phyloP scores from a whole-genome alignment of 202 grass and related monocot genomes.

The Zizania palustris region DNA sequence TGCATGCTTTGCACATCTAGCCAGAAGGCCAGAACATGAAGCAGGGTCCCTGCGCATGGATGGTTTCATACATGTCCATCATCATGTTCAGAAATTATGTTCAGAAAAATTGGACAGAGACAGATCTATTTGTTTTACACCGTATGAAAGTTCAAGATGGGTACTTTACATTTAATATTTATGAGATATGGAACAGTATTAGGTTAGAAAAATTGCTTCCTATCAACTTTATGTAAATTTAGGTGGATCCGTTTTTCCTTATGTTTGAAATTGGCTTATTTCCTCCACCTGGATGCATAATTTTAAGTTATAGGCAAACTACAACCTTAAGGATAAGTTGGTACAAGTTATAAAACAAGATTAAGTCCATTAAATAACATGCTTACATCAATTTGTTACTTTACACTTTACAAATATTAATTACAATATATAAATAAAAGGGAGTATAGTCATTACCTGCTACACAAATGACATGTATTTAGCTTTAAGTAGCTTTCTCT shows the following conservation, averaged over 20 bases:
- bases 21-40: too few species aligned
- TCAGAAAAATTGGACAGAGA: neutral
- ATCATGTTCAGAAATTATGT: neutral
- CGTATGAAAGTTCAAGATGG: slow-evolving; percentile 8
- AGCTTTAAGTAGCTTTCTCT: too few species aligned
- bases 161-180: slow-evolving; percentile 22
- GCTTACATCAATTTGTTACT: too few species aligned
- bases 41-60: too few species aligned
- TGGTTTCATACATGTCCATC: too few species aligned
- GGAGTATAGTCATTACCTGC: too few species aligned
- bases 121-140: slow-evolving; percentile 3
- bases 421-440: too few species aligned
- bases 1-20: too few species aligned
- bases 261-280: slow-evolving; percentile 23
- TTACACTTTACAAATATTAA: too few species aligned
- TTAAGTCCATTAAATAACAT: too few species aligned
- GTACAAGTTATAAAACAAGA: too few species aligned
- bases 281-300: slow-evolving; percentile 23
- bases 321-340: slow-evolving; percentile 6
- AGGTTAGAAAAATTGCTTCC: slow-evolving; percentile 34
- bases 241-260: slow-evolving; percentile 6
- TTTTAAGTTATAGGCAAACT: slow-evolving; percentile 29
- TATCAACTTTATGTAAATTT: slow-evolving; percentile 33
- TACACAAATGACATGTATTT: too few species aligned
- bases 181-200: slow-evolving; percentile 22